Conservation (phyloP, 106 monocot genomes). For the Allium fistulosum region DNA sequence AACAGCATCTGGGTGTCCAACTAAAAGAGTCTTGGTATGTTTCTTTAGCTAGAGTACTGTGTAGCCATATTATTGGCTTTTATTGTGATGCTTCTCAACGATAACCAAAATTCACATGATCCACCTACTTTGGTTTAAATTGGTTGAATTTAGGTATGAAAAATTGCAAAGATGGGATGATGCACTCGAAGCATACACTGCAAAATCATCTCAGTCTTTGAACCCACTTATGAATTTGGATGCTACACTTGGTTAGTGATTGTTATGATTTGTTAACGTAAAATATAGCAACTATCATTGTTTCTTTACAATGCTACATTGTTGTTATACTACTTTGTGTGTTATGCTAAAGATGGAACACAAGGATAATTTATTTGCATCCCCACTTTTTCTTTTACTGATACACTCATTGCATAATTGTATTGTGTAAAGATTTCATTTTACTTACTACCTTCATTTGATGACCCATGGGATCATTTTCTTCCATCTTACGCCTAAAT, state of each 20-base stretch:
- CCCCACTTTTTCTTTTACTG: no score
- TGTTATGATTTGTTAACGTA: not conserved
- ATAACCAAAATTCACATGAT: not conserved
- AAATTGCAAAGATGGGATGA: constrained; percentile 99
- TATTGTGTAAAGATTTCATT: no score
- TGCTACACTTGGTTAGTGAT: constrained; percentile 74
- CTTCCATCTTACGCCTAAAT: no score
- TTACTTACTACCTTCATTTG: no score
- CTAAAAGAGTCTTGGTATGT: constrained; percentile 95
- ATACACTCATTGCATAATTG: no score
- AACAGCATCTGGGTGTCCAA: constrained; percentile 90
- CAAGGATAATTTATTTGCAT: no score
- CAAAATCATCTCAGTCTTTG: constrained; percentile 65
- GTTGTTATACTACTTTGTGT: no score
- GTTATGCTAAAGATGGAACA: no score
- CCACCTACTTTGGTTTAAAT: not conserved
- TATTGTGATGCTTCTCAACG: not conserved
- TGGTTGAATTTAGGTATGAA: constrained; percentile 66
- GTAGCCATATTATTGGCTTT: not conserved
- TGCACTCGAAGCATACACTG: constrained; percentile 87
- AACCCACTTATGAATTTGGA: constrained; percentile 69
- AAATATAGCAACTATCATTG: no score
- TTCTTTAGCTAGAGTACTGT: not conserved
- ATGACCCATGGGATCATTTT: no score
- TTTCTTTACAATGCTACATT: no score